Base-by-base conservation (phyloP, 352 stramenopile species). In the Phytophthora meadii region DNA sequence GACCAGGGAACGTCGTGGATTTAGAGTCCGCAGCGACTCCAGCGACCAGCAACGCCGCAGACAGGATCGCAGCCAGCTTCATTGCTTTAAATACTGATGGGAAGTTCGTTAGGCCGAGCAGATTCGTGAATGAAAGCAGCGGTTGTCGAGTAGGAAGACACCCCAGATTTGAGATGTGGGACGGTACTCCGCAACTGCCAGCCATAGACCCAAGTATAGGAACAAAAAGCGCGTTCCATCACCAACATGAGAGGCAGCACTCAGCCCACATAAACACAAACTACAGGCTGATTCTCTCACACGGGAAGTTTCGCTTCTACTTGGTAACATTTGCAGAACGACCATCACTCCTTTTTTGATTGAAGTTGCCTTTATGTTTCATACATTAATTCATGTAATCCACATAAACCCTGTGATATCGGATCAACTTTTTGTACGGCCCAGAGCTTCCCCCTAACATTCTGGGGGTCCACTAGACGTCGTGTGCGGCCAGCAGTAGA, bases 1-100 rank as follows among this genome's bases (percentile, higher is more conserved):
- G 74, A 7, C 86, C 86, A 0, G 84, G 84, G 50, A 70, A 88
- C 12, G 74, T 77, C 4, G 76, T 79, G 9, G 78, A 85, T 25
- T 62, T 74, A 37, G 67, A 53, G 28, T 67, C 58, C 9, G 71
- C 65, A 3, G 49, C 32, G 7, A 61, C 61, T 24, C 44, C 12
- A 7, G 46, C 45, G 24, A 61, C n/a, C 22, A 79, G 55, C 42
- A 76, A 10, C 12, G 66, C 24, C 37, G 58, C 39, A 12, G 61
- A 74, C 32, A 71, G 40, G 24, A 67, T 51, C 3, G 39, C 25
- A 39, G 52, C 36, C 47, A 36, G 28, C 50, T 65, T 65, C 65
- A 72, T 74, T 17, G 44, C 22, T 25, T 5, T 28, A 58, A 32
- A 22, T 22, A 22, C 22, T 22, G 1, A 36, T 30, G 47, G n/a